Evolutionary conservation across 2,329 filamentous ascomycete species (phyloP), one percentile per base, ranked within the genome.

Genomic region (Colletotrichum navitas): DNA sequence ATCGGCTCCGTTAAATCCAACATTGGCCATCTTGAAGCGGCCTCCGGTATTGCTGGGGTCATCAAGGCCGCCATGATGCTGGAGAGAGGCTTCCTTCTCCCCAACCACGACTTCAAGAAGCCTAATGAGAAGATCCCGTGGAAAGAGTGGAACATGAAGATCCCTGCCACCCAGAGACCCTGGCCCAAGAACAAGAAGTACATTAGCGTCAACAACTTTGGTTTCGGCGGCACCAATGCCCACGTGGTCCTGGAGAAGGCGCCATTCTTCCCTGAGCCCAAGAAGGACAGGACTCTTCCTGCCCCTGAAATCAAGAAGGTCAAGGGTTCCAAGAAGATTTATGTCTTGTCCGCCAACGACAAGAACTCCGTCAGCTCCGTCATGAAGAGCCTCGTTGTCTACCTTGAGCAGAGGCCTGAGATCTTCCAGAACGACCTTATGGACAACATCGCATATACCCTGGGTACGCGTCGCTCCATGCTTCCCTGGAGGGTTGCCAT

Each of bases 61-160:
- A 86, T 89, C 73, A 89, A 89, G 77, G 83, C 85, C 0, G 82
- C 83, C 0, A 72, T 88, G 69, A 86, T 86, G 81, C 80, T 88
- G 1, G 85, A 88, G 73, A 81, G 83, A 64, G 83, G 83, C 6
- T 84, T 86, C 68, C 83, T 88, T 36, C 78, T 85, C 14, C 86
- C 86, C 7, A 87, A 87, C 71, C 78, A 83, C 65, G 83, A 87
- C 75, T 87, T 86, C 75, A 83, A 86, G 75, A 76, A 82, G 32
- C 82, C 84, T 1, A 88, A 88, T 66, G 80, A 80, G 29, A 83
- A 81, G 74, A 88, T 87, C 11, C 84, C 84, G 0, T 85, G 84
- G 66, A 82, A 85, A 49, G 80, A 85, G 41, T 87, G 85, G 85
- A 84, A 86, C 66, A 77, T 87, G 66, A 85, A 85, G 75, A 80